These are phyloP conservation scores for Gnomoniopsis smithogilvyi DNA, from an alignment of 2,329 filamentous ascomycete genomes.

Conservation along the genomic window DNA sequence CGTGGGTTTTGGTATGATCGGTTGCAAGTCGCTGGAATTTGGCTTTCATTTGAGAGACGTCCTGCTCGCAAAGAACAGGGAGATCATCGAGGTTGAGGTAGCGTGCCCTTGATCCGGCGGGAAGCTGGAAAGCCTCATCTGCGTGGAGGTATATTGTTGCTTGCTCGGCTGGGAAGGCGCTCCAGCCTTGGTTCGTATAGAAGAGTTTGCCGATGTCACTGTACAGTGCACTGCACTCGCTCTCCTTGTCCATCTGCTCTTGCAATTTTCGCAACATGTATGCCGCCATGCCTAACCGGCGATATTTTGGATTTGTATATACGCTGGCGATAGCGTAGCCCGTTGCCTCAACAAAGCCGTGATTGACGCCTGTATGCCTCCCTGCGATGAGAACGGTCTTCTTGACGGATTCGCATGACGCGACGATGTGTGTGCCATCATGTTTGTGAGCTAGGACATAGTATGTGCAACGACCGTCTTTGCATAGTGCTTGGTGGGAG, in stretches of 20 bases:
- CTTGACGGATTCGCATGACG: conserved; percentile 30
- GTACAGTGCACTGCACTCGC: conserved; percentile 33
- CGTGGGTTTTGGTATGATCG: conserved; percentile 26
- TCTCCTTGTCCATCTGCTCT: conserved; percentile 30
- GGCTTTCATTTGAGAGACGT: conserved; percentile 25
- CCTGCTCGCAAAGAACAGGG: conserved; percentile 24
- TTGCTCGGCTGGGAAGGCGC: conserved; percentile 28
- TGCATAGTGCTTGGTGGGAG: conserved; percentile 25
- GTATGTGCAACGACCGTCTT: conserved; percentile 24
- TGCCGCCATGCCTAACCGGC: conserved; percentile 33
- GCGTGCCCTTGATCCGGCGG: conserved; percentile 19
- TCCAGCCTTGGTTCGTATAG: conserved; percentile 33
- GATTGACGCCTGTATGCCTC: conserved; percentile 19
- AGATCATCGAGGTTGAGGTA: conserved; percentile 25
- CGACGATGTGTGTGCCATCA: conserved; percentile 28
- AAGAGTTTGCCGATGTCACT: conserved; percentile 31
- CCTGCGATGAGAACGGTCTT: conserved; percentile 26
- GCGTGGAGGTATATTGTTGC: conserved; percentile 29
- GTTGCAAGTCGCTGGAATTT: conserved; percentile 21
- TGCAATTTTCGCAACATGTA: conserved; percentile 31
- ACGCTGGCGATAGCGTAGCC: conserved; percentile 33
- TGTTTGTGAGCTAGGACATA: conserved; percentile 29
- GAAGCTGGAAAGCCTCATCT: conserved; percentile 18
- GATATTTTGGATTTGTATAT: conserved; percentile 32
- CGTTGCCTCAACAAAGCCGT: conserved; percentile 23